These are phyloP conservation scores for Erysimum pusillum DNA, from an alignment of 441 rosid species.

Conservation along the genomic window DNA sequence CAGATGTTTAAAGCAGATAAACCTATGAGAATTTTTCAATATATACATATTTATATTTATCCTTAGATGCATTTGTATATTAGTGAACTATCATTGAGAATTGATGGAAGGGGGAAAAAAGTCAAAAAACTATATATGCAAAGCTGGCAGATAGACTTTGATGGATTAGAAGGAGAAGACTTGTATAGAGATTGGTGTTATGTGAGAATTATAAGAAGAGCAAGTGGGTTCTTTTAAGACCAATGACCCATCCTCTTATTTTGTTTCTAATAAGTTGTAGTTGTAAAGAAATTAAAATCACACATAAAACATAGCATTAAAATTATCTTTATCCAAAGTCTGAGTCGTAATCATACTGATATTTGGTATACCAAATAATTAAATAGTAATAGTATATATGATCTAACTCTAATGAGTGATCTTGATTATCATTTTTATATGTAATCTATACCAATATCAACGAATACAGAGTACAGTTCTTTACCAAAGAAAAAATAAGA, in stretches of 20 bases:
- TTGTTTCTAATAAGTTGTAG: slow-evolving; percentile 14
- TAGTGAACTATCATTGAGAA: slow-evolving; percentile 17
- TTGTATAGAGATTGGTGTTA: slow-evolving; percentile 47
- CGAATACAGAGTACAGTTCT: too few relatives aligned
- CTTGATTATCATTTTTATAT: background rate
- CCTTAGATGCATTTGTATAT: slow-evolving; percentile 10
- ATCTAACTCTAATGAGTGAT: slow-evolving; percentile 3
- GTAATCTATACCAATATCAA: background rate
- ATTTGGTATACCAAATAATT: slow-evolving; percentile 1
- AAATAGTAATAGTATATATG: background rate
- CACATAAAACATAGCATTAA: slow-evolving; percentile 10
- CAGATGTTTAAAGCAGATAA: slow-evolving; percentile 33
- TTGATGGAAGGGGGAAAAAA: slow-evolving; percentile 31
- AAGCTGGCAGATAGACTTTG: slow-evolving; percentile 52
- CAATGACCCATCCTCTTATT: slow-evolving; percentile 40
- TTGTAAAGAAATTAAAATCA: slow-evolving; percentile 23
- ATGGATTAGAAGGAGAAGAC: slow-evolving; percentile 40
- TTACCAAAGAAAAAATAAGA: too few relatives aligned
- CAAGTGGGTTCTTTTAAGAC: slow-evolving; percentile 44
- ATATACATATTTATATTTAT: slow-evolving; percentile 3
- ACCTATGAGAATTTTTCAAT: slow-evolving; percentile 6
- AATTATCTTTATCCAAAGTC: slow-evolving; percentile 14
- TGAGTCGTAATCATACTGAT: slow-evolving; percentile 21
- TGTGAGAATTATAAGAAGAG: slow-evolving; percentile 38
- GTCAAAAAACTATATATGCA: slow-evolving; percentile 22